Evolutionary conservation across 352 stramenopile genomes (phyloP), one percentile per base, ranked within the genome.

Genomic region (Phytophthora colocasiae): DNA sequence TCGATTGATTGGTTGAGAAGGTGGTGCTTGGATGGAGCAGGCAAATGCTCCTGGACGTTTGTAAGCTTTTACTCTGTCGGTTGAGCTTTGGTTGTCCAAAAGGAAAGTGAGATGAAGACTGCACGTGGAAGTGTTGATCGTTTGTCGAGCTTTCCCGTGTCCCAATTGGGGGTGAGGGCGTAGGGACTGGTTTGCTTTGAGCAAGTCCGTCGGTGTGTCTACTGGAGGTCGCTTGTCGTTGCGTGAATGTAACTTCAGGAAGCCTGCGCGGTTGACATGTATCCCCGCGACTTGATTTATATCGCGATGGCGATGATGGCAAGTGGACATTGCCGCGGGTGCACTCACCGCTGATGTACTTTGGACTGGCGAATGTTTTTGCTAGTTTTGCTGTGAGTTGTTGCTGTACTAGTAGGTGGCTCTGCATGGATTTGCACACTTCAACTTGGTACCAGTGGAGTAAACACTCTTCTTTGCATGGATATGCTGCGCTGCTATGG

Each of bases 221-320:
- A 48, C 41, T 48, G 41, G 17, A 48, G 26, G 27, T 53, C 31
- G 31, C 31, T 34, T 34, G 31, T 11, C 46, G 15, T 53, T 53
- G 46, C 27, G 29, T 29, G 27, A 17, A 50, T 15, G 46, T 11
- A 53, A 53, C 27, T 54, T 41, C 27, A 54, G 47, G 14, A 41
- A 54, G 47, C 47, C 8, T n/a, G 44, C 24, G 24, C 24, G 44
- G 47, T 36, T 54, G 47, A 10, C 47, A 50, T 29, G 26, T 15
- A 54, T 54, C 22, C 29, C 47, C 26, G 15, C 27, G 19, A 54
- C 47, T 54, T 54, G 47, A 54, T 54, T 54, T 54, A 48, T 48
- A 26, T 34, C 31, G 31, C 4, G 31, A 34, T 11, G 10, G 31
- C 22, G 41, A 48, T 48, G 41, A 48, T 48, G 19, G 17, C 41